Base-by-base conservation (phyloP, 2,329 filamentous ascomycete species). In the Phyllosticta citribraziliensis region DNA sequence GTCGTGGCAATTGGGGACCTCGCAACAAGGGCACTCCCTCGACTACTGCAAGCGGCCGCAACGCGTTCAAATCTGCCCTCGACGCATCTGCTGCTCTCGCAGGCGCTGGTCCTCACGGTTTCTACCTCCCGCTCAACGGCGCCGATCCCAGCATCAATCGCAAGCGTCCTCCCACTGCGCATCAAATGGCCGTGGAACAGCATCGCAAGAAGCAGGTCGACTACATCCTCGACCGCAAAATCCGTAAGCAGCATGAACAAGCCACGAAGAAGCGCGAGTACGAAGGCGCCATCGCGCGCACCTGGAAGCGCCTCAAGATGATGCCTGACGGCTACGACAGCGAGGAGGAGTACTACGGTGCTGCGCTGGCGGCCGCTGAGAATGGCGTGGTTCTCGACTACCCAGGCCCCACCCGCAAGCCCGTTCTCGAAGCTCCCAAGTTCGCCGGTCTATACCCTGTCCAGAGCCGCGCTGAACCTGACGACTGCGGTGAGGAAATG, bases 131-230 rank as follows among this genome's bases (percentile, higher is more conserved):
- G 19, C 73, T 80, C 20, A 77, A 82, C 14, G 84, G 86, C 35
- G 70, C 71, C 5, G 72, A 74, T 62, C 67, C 71, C 56, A 65
- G 67, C 17, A 74, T 76, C 65, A 79, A 79, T 64, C 76, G 91
- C 69, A 85, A 87, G 9, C 82, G 89, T 1, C 89, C 89, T 2
- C 83, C 90, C 0, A 94, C 89, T 0, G 88, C 88, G 40, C 89
- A 94, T 72, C 89, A 94, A 73, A 78, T 91, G 50, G 89, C 89
- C 0, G 88, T 94, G 1, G 88, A 91, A 72, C 83, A 86, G 60
- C 91, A 92, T 72, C 81, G 89, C 19, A 88, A 84, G 63, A 84
- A 89, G 68, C 85, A 89, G 5, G 89, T 93, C n/a, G 87, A 91
- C 68, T 87, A 91, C 67, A 89, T 91, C 57, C 82, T 94, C 17